Percentiles rank a stretch among this genome's conserved stretches.
These are phyloP conservation scores for Fusarium sp. DNA, from an alignment of 2,329 filamentous ascomycete genomes.

Conservation along the genomic window DNA sequence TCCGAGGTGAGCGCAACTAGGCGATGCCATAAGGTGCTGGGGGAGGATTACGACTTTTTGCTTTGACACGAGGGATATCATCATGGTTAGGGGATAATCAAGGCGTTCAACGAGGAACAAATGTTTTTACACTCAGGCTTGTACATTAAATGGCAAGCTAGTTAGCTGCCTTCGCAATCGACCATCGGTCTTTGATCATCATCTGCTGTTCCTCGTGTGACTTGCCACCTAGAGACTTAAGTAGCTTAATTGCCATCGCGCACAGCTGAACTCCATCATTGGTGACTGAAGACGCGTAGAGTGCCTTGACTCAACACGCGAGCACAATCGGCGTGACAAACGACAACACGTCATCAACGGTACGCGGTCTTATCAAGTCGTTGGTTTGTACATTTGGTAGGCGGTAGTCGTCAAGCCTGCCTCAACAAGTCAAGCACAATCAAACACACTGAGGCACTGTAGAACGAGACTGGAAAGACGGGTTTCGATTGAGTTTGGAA, in stretches of 20 bases:
- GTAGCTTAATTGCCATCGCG: neutral
- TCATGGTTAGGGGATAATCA: slow-evolving; percentile 57
- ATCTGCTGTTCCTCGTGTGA: slow-evolving; percentile 15
- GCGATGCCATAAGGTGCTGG: slow-evolving; percentile 33
- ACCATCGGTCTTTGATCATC: slow-evolving; percentile 36
- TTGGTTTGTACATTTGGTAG: neutral
- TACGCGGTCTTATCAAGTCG: neutral
- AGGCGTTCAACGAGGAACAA: slow-evolving; percentile 58
- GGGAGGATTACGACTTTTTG: slow-evolving; percentile 55
- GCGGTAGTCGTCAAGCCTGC: neutral
- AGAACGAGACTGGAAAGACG: too few species aligned
- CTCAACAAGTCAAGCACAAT: neutral
- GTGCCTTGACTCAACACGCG: too few species aligned
- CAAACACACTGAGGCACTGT: neutral
- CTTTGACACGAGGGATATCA: slow-evolving; percentile 54
- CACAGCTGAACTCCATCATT: fast-evolving
- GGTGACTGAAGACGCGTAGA: neutral
- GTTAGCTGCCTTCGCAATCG: slow-evolving; percentile 42
- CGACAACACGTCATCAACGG: neutral
- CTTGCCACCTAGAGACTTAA: neutral
- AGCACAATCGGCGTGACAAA: neutral
- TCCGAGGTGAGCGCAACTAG: slow-evolving; percentile 92
- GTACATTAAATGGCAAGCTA: slow-evolving; percentile 56
- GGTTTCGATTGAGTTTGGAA: neutral
- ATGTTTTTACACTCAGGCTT: slow-evolving; percentile 54